These are phyloP conservation scores for Calocera viscosa DNA, from an alignment of 768 basidiomycete genomes.

Conservation along the genomic window DNA sequence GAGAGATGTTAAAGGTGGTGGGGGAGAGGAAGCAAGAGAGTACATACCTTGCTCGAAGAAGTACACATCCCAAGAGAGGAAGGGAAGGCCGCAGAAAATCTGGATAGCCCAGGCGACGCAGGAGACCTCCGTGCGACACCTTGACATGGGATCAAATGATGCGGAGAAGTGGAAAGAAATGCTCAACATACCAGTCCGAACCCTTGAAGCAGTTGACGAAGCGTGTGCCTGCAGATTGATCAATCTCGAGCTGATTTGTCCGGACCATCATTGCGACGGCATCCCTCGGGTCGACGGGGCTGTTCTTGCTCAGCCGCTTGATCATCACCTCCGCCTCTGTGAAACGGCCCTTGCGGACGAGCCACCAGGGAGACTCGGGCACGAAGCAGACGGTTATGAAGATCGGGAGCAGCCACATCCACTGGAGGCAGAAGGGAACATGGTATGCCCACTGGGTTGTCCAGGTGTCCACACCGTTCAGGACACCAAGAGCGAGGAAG, in stretches of 20 bases:
- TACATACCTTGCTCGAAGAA: constrained; percentile 16
- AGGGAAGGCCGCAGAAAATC: constrained; percentile 21
- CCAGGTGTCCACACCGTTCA: constrained; percentile 11
- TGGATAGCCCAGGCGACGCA: constrained; percentile 22
- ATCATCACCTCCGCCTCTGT: constrained; percentile 23
- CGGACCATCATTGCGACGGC: constrained; percentile 27
- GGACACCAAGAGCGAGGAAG: constrained; percentile 16
- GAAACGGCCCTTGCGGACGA: constrained; percentile 22
- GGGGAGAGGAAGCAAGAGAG: background rate
- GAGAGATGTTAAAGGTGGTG: background rate
- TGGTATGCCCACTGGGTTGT: constrained; percentile 14
- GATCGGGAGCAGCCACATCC: constrained; percentile 26
- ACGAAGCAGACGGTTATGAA: constrained; percentile 20
- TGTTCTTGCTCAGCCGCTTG: constrained; percentile 14
- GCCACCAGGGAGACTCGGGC: constrained; percentile 24
- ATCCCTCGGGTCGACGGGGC: constrained; percentile 22
- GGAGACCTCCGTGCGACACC: constrained; percentile 29
- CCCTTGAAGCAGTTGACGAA: constrained; percentile 28
- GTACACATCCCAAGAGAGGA: constrained; percentile 11
- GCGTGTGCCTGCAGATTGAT: constrained; percentile 22
- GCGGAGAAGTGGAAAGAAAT: background rate
- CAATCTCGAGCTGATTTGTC: constrained; percentile 28
- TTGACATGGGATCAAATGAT: background rate
- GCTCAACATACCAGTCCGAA: constrained; percentile 18
- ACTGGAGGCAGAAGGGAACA: constrained; percentile 10